phyloP scores from a whole-genome alignment of 306 rosid species.

The Begonia fuchsioides region DNA sequence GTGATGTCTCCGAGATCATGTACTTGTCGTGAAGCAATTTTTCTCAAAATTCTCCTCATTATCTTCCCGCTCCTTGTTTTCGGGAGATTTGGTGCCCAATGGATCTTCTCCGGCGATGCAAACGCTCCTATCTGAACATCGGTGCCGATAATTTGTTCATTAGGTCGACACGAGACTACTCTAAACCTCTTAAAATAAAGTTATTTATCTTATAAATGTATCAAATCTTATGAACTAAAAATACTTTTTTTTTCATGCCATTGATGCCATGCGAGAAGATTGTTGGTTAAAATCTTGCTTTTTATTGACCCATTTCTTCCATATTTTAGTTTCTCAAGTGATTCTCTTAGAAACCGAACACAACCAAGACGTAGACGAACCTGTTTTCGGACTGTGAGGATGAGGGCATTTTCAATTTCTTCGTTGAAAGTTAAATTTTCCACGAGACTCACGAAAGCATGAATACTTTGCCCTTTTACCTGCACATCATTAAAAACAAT shows the following conservation, averaged over 20 bases:
- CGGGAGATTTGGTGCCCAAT: slow-evolving; percentile 93
- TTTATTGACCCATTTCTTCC: too few species aligned
- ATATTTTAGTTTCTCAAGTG: too few species aligned
- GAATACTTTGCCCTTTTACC: slow-evolving; percentile 88
- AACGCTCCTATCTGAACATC: slow-evolving; percentile 72
- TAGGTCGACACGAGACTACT: too few species aligned
- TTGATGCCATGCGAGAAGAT: too few species aligned
- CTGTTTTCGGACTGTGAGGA: slow-evolving; percentile 59
- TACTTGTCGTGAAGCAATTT: slow-evolving; percentile 74
- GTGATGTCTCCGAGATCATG: slow-evolving; percentile 84
- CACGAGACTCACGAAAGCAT: slow-evolving; percentile 68
- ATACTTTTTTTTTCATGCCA: too few species aligned
- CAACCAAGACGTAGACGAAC: slow-evolving; percentile 14
- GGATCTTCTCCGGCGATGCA: slow-evolving; percentile 87
- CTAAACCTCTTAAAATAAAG: too few species aligned
- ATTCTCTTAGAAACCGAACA: too few species aligned
- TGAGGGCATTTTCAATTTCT: slow-evolving; percentile 51
- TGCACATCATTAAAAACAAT: slow-evolving; percentile 7
- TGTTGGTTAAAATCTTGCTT: too few species aligned
- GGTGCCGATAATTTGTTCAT: too few species aligned
- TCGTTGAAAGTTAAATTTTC: slow-evolving; percentile 73
- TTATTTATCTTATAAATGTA: too few species aligned
- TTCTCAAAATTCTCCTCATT: slow-evolving; percentile 82
- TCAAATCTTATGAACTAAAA: too few species aligned
- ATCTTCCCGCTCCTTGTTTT: slow-evolving; percentile 95